Percentiles rank a stretch among this genome's conserved stretches.
Conservation (phyloP, 139 green algal species). For the Eudorina sp. region DNA sequence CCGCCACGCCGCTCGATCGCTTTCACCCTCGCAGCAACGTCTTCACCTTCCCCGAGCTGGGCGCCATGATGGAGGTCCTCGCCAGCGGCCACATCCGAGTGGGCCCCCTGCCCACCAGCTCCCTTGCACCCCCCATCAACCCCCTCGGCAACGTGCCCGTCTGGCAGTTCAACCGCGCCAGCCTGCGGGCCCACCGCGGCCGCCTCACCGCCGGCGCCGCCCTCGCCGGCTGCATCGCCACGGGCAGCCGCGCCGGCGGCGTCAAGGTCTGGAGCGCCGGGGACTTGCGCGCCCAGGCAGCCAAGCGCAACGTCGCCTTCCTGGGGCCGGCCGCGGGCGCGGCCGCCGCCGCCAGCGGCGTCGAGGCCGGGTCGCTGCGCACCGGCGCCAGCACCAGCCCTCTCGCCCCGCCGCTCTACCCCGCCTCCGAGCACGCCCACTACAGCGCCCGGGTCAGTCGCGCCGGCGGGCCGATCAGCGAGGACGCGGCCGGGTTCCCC, state of each 20-base stretch:
- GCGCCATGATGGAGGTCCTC: conserved; percentile 19
- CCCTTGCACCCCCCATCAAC: conserved; percentile 33
- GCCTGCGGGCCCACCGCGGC: conserved; percentile 4
- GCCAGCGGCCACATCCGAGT: conserved; percentile 2
- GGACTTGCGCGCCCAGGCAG: neutral
- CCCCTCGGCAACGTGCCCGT: conserved; percentile 31
- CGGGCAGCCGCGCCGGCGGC: conserved; percentile 26
- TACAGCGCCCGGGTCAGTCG: too few relatives aligned
- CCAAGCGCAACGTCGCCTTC: neutral
- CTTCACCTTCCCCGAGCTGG: conserved; percentile 26
- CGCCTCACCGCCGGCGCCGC: neutral
- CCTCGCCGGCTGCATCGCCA: neutral
- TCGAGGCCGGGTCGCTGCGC: neutral
- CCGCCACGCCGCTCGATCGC: too few relatives aligned
- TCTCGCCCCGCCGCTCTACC: neutral
- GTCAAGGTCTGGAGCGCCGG: conserved; percentile 28
- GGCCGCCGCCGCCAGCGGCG: neutral
- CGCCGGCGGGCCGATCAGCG: too few relatives aligned
- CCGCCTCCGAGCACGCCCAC: neutral
- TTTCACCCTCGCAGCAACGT: neutral
- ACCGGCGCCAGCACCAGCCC: neutral
- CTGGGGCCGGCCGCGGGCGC: neutral
- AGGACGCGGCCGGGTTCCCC: too few relatives aligned
- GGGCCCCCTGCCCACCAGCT: conserved; percentile 17
- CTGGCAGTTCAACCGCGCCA: neutral